phyloP scores from a whole-genome alignment of 768 basidiomycete species.

The Pleurotus giganteus region DNA sequence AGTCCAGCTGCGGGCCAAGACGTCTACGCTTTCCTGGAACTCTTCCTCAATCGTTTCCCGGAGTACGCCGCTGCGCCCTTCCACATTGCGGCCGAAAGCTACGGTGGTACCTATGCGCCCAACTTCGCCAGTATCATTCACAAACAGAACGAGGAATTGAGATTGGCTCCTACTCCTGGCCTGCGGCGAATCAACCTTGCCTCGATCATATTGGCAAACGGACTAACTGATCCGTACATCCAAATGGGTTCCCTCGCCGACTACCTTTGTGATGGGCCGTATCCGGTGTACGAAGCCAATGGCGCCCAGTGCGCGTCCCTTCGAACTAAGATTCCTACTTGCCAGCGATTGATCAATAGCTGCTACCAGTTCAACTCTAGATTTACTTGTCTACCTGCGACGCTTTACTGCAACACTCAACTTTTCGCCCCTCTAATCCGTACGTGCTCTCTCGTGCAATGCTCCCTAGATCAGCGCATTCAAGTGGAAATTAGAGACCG shows the following conservation, averaged over 20 bases:
- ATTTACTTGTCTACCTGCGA: conserved; percentile 71
- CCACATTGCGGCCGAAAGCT: conserved; percentile 81
- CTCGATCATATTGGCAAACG: conserved; percentile 86
- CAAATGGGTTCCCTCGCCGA: conserved; percentile 84
- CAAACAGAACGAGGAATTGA: conserved; percentile 66
- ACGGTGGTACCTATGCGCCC: conserved; percentile 78
- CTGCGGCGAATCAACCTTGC: conserved; percentile 76
- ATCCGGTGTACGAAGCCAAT: conserved; percentile 71
- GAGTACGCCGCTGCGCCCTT: conserved; percentile 69
- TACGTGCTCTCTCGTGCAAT: conserved; percentile 31
- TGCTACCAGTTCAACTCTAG: conserved; percentile 66
- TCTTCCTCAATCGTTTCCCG: conserved; percentile 77
- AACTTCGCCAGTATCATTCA: conserved; percentile 83
- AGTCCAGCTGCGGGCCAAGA: conserved; percentile 88
- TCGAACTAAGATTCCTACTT: conserved; percentile 64
- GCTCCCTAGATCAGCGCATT: not conserved
- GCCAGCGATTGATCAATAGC: conserved; percentile 66
- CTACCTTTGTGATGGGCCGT: conserved; percentile 79
- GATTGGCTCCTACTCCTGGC: conserved; percentile 33
- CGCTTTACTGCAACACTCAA: conserved; percentile 77
- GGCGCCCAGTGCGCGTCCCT: conserved; percentile 67
- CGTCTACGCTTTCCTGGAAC: conserved; percentile 80
- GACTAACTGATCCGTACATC: conserved; percentile 76
- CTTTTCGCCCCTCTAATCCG: conserved; percentile 70
- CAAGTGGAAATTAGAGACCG: conserved; percentile 43